phyloP scores from a whole-genome alignment of 257 asterid genomes.

The Solanum gracilifrons region DNA sequence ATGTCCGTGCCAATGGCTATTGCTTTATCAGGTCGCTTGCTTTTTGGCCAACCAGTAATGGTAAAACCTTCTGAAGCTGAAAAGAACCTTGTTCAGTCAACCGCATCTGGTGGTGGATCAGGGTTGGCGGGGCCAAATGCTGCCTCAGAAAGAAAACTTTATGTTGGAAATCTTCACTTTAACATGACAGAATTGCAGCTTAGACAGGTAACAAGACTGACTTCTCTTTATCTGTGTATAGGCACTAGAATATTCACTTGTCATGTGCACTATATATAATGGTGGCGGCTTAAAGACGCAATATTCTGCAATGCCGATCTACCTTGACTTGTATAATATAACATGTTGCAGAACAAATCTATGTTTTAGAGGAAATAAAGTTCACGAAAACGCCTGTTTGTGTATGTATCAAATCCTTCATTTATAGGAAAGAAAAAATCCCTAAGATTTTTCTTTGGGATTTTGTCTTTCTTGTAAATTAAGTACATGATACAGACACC shows the following conservation, averaged over 20 bases:
- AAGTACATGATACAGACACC: background rate
- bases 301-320: background rate
- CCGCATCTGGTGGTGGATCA: conserved; percentile 54
- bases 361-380: background rate
- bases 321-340: background rate
- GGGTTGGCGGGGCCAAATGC: conserved; percentile 85
- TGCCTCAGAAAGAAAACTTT: conserved; percentile 82
- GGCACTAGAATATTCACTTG: background rate
- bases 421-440: background rate
- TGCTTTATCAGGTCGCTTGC: conserved; percentile 83
- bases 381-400: background rate
- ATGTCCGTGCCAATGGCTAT: conserved; percentile 99
- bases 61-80: conserved; percentile 99
- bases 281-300: background rate
- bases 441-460: background rate
- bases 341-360: background rate
- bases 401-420: background rate
- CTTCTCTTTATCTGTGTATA: background rate
- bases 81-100: conserved; percentile 95
- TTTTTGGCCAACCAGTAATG: conserved; percentile 97
- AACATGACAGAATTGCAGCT: conserved; percentile 96
- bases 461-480: background rate
- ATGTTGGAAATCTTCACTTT: conserved; percentile 92
- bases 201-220: conserved; percentile 48
- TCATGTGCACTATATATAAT: background rate